Evolutionary conservation across 2,329 filamentous ascomycete species (phyloP).

Genomic region (Aspergillus puulaauensis): DNA sequence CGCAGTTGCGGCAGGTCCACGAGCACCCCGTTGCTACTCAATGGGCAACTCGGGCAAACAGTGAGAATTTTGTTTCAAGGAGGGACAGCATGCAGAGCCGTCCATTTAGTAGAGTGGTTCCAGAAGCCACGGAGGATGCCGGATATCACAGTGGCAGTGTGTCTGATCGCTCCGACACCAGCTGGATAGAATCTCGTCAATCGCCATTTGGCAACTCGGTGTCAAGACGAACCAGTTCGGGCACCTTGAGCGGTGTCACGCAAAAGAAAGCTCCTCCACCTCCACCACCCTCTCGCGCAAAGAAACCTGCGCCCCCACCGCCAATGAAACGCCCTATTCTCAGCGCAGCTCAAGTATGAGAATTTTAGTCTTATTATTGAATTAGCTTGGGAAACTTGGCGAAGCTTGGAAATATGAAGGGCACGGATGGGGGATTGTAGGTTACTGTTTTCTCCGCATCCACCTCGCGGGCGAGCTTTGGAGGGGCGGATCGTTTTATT

Average conservation of each 20-base stretch:
- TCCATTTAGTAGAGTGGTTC: conserved; percentile 36
- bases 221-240: conserved; percentile 54
- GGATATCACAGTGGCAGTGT: conserved; percentile 49
- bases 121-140: conserved; percentile 53
- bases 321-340: conserved; percentile 58
- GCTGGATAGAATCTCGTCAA: conserved; percentile 55
- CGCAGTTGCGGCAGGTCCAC: conserved; percentile 53
- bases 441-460: conserved; percentile 3
- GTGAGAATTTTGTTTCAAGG: conserved; percentile 53
- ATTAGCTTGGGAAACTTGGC: background rate
- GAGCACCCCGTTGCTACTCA: conserved; percentile 42
- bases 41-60: conserved; percentile 53
- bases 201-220: conserved; percentile 52
- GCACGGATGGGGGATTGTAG: background rate
- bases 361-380: background rate
- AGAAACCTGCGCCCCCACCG: conserved; percentile 66
- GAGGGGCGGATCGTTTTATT: background rate
- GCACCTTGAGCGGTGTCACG: conserved; percentile 33
- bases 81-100: conserved; percentile 50
- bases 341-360: conserved; percentile 26
- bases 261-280: conserved; percentile 61
- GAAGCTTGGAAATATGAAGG: background rate
- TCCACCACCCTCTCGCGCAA: conserved; percentile 60
- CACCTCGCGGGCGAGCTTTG: conserved; percentile 7
- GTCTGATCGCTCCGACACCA: conserved; percentile 50